Base-by-base conservation (phyloP, 2,329 filamentous ascomycete species). In the Amphichorda felina region DNA sequence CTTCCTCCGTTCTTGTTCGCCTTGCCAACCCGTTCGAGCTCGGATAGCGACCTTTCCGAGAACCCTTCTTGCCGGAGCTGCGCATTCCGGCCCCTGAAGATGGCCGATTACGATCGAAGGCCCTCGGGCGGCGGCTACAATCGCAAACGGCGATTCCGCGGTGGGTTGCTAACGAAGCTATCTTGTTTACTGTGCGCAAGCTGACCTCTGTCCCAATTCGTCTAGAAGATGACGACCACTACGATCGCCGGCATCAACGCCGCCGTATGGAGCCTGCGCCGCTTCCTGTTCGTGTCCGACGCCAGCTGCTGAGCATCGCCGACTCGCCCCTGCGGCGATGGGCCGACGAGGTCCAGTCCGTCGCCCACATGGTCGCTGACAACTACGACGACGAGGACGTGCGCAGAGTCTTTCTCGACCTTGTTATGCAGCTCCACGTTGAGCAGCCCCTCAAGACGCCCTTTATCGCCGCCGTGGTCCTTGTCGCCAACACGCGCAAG, bases 381-480 rank as follows among this genome's bases (percentile, higher is more conserved):
- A 82, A 93, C 57, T 82, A 82, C 53, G 87, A 93, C n/a, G 82
- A 93, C 51, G 76, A 80, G 45, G 81, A 87, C 45, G 63, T 94
- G 37, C 78, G 78, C 44, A 71, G 68, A 22, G 75, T 70, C 34
- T 93, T 94, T 55, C 66, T 83, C 44, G 74, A 80, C 38, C 70
- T 94, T 21, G 66, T 78, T 7, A 62, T 88, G 39, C 83, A 89
- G 57, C 68, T 96, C 44, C 70, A 82, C 30, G 56, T 85, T 25
- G 91, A 98, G 61, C 91, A 98, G 61, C 91, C 91, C 1, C 80
- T 98, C 57, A 96, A 96, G 67, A 93, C 87, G n/a, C 89, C 91
- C 0, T 96, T 95, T 54, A 72, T 94, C 26, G 87, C 88, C 8
- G 85, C 83, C 15, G 79, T 89, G 11, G 72, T 93, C 30, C 70